Conservation (phyloP, 2,329 filamentous ascomycete genomes). For the Colletotrichum cereale region DNA sequence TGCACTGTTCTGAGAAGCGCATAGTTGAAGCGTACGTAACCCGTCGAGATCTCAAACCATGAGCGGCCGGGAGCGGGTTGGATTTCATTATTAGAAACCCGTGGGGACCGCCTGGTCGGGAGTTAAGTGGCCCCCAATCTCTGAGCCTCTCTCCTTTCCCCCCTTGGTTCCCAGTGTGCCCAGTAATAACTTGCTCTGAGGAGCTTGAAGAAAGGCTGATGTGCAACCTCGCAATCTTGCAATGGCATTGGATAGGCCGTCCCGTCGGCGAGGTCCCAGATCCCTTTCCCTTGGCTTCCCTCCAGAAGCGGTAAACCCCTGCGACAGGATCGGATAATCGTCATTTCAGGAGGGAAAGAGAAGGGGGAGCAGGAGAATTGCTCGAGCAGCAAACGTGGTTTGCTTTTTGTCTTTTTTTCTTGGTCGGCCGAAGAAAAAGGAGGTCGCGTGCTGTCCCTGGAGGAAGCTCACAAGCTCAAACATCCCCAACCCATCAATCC, state of each 20-base stretch:
- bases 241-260: slow-evolving; percentile 21
- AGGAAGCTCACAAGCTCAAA: slow-evolving; percentile 22
- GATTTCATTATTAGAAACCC: background rate
- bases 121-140: slow-evolving; percentile 14
- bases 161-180: background rate
- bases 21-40: background rate
- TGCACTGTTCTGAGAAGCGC: background rate
- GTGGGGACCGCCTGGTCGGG: background rate
- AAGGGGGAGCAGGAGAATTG: background rate
- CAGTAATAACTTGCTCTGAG: slow-evolving; percentile 10
- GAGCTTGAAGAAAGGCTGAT: background rate
- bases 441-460: slow-evolving; percentile 34
- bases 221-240: slow-evolving; percentile 12
- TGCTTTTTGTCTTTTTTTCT: slow-evolving; percentile 16
- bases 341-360: slow-evolving; percentile 33
- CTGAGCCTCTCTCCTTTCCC: background rate
- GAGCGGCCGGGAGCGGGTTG: background rate
- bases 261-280: slow-evolving; percentile 2
- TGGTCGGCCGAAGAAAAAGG: slow-evolving; percentile 16
- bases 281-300: slow-evolving; percentile 15
- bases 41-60: background rate
- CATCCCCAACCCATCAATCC: slow-evolving; percentile 14
- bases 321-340: slow-evolving; percentile 35
- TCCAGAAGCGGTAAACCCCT: slow-evolving; percentile 17
- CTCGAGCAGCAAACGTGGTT: background rate